These are phyloP conservation scores for Verticillium nubilum DNA, from an alignment of 2,329 filamentous ascomycete species.

Conservation along the genomic window DNA sequence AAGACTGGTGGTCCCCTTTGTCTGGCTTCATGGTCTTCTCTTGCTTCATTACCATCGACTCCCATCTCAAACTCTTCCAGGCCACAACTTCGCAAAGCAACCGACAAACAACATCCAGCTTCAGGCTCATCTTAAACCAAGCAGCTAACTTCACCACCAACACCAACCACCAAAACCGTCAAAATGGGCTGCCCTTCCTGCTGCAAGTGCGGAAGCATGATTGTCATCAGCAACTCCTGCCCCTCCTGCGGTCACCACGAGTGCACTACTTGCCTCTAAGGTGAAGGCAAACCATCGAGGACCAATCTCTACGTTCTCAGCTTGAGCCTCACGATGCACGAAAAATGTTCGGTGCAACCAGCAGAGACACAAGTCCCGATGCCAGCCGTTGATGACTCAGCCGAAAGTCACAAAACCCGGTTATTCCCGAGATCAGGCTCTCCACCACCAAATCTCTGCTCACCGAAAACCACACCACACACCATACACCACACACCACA, in stretches of 20 bases:
- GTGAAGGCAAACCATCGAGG: background rate
- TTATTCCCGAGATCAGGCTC: background rate
- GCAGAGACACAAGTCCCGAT: background rate
- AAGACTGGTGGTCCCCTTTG: background rate
- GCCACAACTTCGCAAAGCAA: background rate
- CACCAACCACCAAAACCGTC: conserved; percentile 6
- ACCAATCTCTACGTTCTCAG: background rate
- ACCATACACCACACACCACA: no score
- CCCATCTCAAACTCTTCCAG: background rate
- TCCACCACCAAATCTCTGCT: background rate
- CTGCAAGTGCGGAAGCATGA: conserved; percentile 50
- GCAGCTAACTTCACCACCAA: conserved; percentile 5
- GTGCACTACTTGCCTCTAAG: conserved; percentile 38
- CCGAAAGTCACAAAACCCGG: background rate
- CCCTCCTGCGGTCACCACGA: conserved; percentile 43
- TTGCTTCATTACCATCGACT: background rate
- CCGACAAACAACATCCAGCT: conserved; percentile 3
- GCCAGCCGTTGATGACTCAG: background rate
- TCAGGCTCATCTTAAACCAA: conserved; percentile 1
- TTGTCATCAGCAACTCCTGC: conserved; percentile 52
- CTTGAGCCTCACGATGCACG: background rate
- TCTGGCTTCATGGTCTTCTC: background rate
- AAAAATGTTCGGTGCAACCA: background rate
- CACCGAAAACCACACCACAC: no score
- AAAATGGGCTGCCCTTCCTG: conserved; percentile 45